phyloP scores from a whole-genome alignment of 495 filamentous ascomycete species.

The Aspergillus homomorphus region DNA sequence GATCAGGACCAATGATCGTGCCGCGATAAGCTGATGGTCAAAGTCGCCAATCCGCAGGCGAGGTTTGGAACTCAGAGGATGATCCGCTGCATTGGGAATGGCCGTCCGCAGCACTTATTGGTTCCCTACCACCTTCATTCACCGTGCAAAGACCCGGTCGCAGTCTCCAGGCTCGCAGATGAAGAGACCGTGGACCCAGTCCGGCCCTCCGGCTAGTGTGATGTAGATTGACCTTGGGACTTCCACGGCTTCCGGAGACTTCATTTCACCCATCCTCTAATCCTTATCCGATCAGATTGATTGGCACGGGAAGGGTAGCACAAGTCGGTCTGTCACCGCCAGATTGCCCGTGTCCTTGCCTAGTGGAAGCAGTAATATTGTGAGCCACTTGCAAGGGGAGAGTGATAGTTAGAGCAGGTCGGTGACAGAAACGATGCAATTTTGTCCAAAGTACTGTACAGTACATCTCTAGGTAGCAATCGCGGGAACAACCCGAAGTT shows the following conservation, averaged over 20 bases:
- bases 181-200: constrained; percentile 2
- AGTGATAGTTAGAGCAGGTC: too few species aligned
- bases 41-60: constrained; percentile 19
- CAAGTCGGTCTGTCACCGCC: constrained; percentile 9
- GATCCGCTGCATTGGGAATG: constrained; percentile 14
- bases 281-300: constrained; percentile 8
- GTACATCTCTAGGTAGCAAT: neutral
- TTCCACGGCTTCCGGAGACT: neutral
- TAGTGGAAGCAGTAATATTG: neutral
- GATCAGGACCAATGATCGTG: constrained; percentile 10
- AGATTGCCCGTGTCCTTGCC: constrained; percentile 1
- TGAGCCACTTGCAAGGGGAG: neutral
- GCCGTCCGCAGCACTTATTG: constrained; percentile 19
- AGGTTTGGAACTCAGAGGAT: constrained; percentile 2
- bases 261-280: neutral
- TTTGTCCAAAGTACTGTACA: too few species aligned
- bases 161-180: neutral
- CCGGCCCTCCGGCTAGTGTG: neutral
- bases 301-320: constrained; percentile 5
- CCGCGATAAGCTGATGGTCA: constrained; percentile 20
- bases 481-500: neutral
- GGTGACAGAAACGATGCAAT: neutral
- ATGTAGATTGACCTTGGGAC: neutral
- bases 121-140: constrained; percentile 6
- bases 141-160: neutral